Evolutionary conservation across 2,329 filamentous ascomycete species (phyloP).

Genomic region (Tolypocladium inflatum): DNA sequence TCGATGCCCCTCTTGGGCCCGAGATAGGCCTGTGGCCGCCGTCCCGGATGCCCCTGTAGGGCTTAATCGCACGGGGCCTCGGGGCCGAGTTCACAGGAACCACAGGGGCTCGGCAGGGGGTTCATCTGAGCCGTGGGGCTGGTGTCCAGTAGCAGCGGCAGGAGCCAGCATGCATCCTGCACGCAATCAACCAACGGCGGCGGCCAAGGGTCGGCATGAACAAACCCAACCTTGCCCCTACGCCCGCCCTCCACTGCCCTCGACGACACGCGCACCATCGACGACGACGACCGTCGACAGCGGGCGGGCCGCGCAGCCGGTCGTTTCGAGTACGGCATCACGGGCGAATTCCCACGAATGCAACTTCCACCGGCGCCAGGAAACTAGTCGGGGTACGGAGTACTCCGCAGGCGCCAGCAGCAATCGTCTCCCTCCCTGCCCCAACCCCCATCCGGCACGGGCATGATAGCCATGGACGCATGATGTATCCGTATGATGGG

Average conservation of each 20-base stretch:
- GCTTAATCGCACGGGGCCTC: background rate
- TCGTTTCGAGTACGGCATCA: background rate
- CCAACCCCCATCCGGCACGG: background rate
- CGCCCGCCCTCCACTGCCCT: background rate
- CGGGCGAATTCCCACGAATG: no score
- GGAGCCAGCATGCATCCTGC: background rate
- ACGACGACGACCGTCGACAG: background rate
- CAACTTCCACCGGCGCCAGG: no score
- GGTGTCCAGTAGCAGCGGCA: background rate
- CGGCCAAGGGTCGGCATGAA: background rate
- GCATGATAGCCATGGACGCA: background rate
- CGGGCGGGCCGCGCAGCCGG: background rate
- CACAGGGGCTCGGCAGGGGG: background rate
- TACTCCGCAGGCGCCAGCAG: background rate
- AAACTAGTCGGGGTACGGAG: no score
- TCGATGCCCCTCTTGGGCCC: background rate
- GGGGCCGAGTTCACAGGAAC: background rate
- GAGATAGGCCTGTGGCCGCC: background rate
- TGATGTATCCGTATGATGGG: background rate
- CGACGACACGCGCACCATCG: background rate
- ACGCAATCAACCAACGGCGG: background rate
- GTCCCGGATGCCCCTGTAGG: background rate
- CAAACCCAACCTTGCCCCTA: background rate
- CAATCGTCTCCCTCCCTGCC: background rate
- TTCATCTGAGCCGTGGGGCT: background rate